phyloP scores from a whole-genome alignment of 495 filamentous ascomycete species.

The Astrocystis sublimbata region DNA sequence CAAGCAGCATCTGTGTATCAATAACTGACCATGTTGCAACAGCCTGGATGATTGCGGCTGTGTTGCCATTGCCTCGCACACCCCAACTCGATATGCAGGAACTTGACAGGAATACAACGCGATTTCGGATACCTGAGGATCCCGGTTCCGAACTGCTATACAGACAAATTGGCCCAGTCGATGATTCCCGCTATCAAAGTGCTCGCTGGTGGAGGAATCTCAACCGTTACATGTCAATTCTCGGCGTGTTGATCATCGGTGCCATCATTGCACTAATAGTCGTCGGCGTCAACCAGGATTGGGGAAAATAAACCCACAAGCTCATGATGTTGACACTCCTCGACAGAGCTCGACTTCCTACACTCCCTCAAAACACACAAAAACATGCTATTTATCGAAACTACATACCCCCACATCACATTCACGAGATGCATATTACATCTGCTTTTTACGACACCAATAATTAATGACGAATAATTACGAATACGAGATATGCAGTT shows the following conservation, averaged over 20 bases:
- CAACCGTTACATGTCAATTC: constrained; percentile 80
- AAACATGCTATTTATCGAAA: constrained; percentile 23
- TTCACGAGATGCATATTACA: not conserved
- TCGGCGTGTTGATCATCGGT: constrained; percentile 76
- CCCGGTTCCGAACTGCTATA: constrained; percentile 14
- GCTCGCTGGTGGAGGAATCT: constrained; percentile 91
- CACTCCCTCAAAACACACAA: constrained; percentile 20
- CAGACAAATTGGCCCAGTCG: constrained; percentile 44
- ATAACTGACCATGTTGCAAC: constrained; percentile 1
- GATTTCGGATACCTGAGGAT: constrained; percentile 40
- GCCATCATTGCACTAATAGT: constrained; percentile 68
- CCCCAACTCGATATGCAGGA: constrained; percentile 49
- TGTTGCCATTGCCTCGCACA: constrained; percentile 73
- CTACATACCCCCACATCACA: not conserved
- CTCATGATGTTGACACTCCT: not conserved
- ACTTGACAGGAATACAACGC: constrained; percentile 26
- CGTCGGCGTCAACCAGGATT: constrained; percentile 51
- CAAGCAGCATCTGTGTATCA: not conserved
- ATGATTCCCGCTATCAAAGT: constrained; percentile 71
- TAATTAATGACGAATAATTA: constrained; percentile 18
- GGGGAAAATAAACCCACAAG: constrained; percentile 29
- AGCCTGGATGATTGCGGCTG: constrained; percentile 85
- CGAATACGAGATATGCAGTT: constrained; percentile 16
- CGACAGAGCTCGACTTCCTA: constrained; percentile 15
- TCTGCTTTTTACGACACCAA: constrained; percentile 10